Conservation (phyloP, 176 grass and related monocot species). For the Oryza brachyantha region DNA sequence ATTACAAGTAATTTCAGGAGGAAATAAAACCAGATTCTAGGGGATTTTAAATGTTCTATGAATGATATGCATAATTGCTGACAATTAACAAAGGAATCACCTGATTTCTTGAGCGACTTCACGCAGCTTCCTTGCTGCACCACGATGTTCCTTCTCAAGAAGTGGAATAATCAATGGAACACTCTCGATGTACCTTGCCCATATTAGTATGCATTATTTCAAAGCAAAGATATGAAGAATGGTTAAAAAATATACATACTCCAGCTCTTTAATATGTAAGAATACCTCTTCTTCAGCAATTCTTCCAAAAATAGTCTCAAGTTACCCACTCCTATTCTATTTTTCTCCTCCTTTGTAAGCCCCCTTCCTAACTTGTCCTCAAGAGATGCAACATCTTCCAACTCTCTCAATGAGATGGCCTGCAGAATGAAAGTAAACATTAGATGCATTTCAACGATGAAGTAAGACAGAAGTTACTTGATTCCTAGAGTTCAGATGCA, state of each 20-base stretch:
- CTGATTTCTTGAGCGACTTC: constrained; percentile 77
- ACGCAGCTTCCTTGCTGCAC: constrained; percentile 58
- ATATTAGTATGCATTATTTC: constrained; percentile 24
- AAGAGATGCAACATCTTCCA: constrained; percentile 72
- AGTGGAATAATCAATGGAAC: constrained; percentile 87
- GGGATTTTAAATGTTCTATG: neutral
- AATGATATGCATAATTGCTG: neutral
- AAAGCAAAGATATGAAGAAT: constrained; percentile 5
- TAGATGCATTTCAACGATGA: neutral
- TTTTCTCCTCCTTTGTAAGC: constrained; percentile 74
- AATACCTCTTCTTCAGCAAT: constrained; percentile 79
- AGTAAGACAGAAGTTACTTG: neutral
- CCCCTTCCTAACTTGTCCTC: constrained; percentile 82
- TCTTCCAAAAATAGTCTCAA: constrained; percentile 89
- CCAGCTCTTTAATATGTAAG: constrained; percentile 17
- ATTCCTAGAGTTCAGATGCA: neutral
- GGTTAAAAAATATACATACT: constrained; percentile 3
- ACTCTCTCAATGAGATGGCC: constrained; percentile 73
- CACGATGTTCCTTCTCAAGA: constrained; percentile 73
- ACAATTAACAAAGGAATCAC: constrained; percentile 28
- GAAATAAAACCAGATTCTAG: neutral
- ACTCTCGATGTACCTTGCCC: constrained; percentile 73
- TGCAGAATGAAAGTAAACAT: constrained; percentile 33
- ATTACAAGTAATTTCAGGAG: neutral
- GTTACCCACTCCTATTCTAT: constrained; percentile 70